Percentiles rank a stretch among this genome's conserved stretches.
Evolutionary conservation across 1,284 basidiomycete species (phyloP).

Genomic region (Amylostereum chailletii): DNA sequence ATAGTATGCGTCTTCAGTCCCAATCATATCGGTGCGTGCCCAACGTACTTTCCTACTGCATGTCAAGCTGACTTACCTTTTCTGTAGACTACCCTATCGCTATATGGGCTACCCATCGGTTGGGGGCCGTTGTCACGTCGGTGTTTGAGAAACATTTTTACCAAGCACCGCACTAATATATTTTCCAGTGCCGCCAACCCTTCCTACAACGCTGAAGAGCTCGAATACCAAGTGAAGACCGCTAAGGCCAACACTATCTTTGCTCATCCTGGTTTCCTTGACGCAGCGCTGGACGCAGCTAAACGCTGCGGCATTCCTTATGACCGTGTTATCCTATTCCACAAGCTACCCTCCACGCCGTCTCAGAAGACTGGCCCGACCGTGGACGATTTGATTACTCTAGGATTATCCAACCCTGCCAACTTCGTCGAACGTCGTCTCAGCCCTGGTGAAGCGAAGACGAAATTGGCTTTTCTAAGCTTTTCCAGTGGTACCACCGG

Average conservation of each 20-base stretch:
- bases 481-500: constrained; percentile 84
- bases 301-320: constrained; percentile 40
- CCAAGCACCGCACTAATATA: background rate
- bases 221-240: constrained; percentile 50
- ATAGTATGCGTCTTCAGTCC: constrained; percentile 61
- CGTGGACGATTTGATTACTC: constrained; percentile 45
- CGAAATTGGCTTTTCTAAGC: constrained; percentile 63
- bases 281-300: constrained; percentile 43
- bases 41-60: background rate
- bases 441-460: constrained; percentile 54
- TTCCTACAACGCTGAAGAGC: constrained; percentile 57
- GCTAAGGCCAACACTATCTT: constrained; percentile 53
- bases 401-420: constrained; percentile 35
- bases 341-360: constrained; percentile 16
- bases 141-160: constrained; percentile 31
- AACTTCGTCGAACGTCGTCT: constrained; percentile 44
- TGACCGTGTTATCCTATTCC: constrained; percentile 48
- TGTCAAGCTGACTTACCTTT: constrained; percentile 1
- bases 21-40: constrained; percentile 50
- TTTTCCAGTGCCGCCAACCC: constrained; percentile 51
- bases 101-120: constrained; percentile 68
- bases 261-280: constrained; percentile 42
- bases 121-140: constrained; percentile 53
- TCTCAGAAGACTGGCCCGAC: constrained; percentile 18
- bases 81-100: constrained; percentile 57